phyloP scores from a whole-genome alignment of 768 basidiomycete genomes.

The Suillus decipiens region DNA sequence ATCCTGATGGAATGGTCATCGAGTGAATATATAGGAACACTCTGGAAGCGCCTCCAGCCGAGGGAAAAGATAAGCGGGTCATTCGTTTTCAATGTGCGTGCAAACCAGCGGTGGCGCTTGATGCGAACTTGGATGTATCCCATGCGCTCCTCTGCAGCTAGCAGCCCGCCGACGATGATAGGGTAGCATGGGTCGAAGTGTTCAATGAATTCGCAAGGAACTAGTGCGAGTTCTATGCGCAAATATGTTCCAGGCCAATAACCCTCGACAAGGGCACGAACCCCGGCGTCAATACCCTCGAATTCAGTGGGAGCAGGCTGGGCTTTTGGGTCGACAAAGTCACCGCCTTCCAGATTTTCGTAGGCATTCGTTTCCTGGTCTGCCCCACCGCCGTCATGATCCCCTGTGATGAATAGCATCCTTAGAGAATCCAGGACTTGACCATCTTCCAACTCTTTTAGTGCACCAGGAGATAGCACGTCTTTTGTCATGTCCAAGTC shows the following conservation, averaged over 20 bases:
- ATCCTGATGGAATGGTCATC: constrained; percentile 98
- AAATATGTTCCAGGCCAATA: constrained; percentile 90
- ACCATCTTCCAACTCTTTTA: constrained; percentile 84
- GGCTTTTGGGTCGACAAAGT: constrained; percentile 41
- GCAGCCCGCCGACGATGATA: constrained; percentile 88
- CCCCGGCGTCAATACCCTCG: constrained; percentile 69
- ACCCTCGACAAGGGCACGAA: constrained; percentile 86
- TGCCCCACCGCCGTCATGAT: constrained; percentile 35
- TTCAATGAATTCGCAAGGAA: constrained; percentile 91
- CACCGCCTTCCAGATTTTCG: constrained; percentile 37
- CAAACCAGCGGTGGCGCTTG: constrained; percentile 95
- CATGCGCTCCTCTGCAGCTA: constrained; percentile 88
- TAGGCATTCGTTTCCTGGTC: constrained; percentile 44
- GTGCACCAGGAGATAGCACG: constrained; percentile 43
- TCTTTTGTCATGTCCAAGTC: constrained; percentile 74
- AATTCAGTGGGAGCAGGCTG: constrained; percentile 60
- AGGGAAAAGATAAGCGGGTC: constrained; percentile 95
- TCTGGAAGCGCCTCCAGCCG: constrained; percentile 98
- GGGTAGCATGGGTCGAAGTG: constrained; percentile 92
- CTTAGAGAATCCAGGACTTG: constrained; percentile 84
- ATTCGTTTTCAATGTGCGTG: constrained; percentile 91
- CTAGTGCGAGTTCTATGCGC: constrained; percentile 80
- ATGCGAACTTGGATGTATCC: constrained; percentile 94
- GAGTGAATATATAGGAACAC: constrained; percentile 90
- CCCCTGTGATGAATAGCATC: constrained; percentile 88